phyloP scores from a whole-genome alignment of 148 eudicot genomes.

The Fagopyrum homotropicum region DNA sequence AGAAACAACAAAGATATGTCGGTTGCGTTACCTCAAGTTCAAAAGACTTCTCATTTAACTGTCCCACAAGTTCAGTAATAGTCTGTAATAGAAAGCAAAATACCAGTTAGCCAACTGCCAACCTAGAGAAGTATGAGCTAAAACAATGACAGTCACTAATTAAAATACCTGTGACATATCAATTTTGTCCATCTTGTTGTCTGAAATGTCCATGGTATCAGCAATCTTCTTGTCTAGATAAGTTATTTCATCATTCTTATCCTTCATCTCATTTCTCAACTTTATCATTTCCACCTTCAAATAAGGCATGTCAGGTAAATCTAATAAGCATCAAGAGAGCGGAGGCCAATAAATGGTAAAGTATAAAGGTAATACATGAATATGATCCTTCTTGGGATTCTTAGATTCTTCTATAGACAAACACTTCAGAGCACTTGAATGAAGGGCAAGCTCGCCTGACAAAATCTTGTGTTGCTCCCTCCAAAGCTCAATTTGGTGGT shows the following conservation, averaged over 20 bases:
- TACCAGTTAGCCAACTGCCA: not conserved
- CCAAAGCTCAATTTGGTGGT: conserved; percentile 66
- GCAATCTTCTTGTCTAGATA: conserved; percentile 69
- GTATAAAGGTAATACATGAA: conserved; percentile 44
- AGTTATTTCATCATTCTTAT: conserved; percentile 71
- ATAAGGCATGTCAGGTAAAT: conserved; percentile 17
- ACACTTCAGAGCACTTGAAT: conserved; percentile 77
- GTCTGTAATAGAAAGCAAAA: conserved; percentile 33
- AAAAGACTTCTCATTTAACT: conserved; percentile 84
- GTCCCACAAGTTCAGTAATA: conserved; percentile 65
- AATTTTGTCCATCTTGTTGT: conserved; percentile 39
- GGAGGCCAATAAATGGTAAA: not conserved
- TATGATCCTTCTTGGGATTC: conserved; percentile 53
- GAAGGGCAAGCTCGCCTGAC: conserved; percentile 91
- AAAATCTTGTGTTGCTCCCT: conserved; percentile 92
- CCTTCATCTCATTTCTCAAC: conserved; percentile 58
- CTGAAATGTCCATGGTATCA: conserved; percentile 35
- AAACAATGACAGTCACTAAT: conserved; percentile 7
- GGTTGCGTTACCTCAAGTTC: conserved; percentile 72
- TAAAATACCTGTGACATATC: conserved; percentile 64
- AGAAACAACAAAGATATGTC: not conserved
- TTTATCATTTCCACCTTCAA: conserved; percentile 67
- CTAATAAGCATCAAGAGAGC: conserved; percentile 14
- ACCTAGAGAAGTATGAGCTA: conserved; percentile 2
- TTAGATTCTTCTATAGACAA: conserved; percentile 69